Conservation (phyloP, 1,284 basidiomycete species). For the Cutaneotrichosporon sp. region DNA sequence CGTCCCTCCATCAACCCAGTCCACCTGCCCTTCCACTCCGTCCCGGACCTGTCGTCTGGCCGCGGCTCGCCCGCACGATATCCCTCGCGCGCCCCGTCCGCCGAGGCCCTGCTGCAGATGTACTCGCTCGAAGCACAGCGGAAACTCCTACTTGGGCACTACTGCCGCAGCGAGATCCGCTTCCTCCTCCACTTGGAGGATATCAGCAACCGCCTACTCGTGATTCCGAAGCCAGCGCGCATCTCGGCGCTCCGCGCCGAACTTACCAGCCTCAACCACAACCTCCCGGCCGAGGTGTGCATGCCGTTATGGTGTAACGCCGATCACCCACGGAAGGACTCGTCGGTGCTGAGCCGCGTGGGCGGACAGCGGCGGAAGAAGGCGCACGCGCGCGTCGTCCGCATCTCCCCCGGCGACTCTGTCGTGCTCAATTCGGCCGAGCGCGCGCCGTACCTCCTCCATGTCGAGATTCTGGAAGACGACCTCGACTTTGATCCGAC, state of each 20-base stretch:
- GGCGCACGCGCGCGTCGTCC: conserved; percentile 89
- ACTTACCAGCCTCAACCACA: conserved; percentile 91
- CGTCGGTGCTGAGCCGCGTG: not conserved
- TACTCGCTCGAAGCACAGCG: conserved; percentile 66
- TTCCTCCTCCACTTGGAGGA: conserved; percentile 85
- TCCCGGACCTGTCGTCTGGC: conserved; percentile 55
- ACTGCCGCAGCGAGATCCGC: conserved; percentile 87
- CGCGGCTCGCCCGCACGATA: too few relatives aligned
- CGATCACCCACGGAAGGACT: conserved; percentile 31
- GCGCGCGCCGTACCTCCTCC: conserved; percentile 85
- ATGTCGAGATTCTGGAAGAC: conserved; percentile 84
- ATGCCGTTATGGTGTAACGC: conserved; percentile 94
- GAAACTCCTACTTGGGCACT: conserved; percentile 77
- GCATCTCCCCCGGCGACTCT: conserved; percentile 95
- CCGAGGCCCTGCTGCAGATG: conserved; percentile 50
- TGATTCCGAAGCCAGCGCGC: conserved; percentile 89
- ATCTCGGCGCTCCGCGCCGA: conserved; percentile 94
- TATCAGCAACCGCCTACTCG: conserved; percentile 84
- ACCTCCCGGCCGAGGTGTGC: conserved; percentile 83
- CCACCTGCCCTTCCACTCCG: conserved; percentile 53
- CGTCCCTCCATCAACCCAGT: not conserved
- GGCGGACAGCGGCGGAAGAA: conserved; percentile 44
- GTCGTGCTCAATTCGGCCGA: conserved; percentile 98
- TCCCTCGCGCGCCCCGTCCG: conserved; percentile 50
- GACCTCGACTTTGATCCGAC: conserved; percentile 92